Conservation (phyloP, 2,329 filamentous ascomycete genomes). For the Leptographium lundbergii region DNA sequence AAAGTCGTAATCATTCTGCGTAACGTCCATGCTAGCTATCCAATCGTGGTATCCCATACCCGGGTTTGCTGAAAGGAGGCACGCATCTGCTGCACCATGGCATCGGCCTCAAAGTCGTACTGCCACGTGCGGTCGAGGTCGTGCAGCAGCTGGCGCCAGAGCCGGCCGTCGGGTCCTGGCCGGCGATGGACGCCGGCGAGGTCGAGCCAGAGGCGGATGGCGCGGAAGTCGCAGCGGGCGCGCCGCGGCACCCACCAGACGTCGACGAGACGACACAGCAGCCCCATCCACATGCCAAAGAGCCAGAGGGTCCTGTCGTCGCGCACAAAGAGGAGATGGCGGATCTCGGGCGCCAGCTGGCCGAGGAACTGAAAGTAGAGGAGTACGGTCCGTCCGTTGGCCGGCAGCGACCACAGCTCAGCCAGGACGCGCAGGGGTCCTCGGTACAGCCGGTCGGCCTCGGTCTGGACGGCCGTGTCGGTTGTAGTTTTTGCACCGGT, state of each 20-base stretch:
- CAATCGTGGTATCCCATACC: neutral
- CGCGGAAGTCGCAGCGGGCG: conserved; percentile 13
- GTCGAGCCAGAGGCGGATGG: conserved; percentile 14
- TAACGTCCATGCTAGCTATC: neutral
- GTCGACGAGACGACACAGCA: conserved; percentile 12
- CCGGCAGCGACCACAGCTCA: conserved; percentile 9
- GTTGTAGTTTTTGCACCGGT: no score
- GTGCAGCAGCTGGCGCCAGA: conserved; percentile 11
- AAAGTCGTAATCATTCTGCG: neutral
- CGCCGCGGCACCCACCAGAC: conserved; percentile 14
- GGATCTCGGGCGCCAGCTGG: conserved; percentile 11
- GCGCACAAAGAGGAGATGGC: conserved; percentile 9
- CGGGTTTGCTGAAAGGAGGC: neutral
- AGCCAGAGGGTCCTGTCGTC: conserved; percentile 14
- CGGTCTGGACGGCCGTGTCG: neutral
- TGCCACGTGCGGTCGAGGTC: conserved; percentile 13
- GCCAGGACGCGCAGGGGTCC: conserved; percentile 11
- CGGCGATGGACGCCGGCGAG: conserved; percentile 7
- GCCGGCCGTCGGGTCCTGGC: conserved; percentile 9
- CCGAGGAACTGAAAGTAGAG: conserved; percentile 13
- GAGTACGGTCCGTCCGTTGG: conserved; percentile 8
- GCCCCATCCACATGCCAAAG: conserved; percentile 16
- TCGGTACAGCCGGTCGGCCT: conserved; percentile 11
- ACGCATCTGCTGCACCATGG: neutral
- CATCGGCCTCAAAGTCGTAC: conserved; percentile 8